phyloP scores from a whole-genome alignment of 2,329 filamentous ascomycete species.

The Aspergillus brasiliensis region DNA sequence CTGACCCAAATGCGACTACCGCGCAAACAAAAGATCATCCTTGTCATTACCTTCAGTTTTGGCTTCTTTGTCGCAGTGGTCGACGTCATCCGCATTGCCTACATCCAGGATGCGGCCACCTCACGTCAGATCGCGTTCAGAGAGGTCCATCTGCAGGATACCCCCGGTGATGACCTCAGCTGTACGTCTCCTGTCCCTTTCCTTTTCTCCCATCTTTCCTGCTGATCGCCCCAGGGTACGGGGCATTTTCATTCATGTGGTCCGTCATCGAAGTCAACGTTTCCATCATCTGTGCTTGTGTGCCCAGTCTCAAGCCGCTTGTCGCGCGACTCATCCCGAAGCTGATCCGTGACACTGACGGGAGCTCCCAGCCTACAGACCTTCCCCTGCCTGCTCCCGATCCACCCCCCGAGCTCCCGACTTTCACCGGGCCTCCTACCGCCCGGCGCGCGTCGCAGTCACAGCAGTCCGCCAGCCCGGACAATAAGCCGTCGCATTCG shows the following conservation, averaged over 20 bases:
- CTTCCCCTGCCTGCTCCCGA: slow-evolving; percentile 9
- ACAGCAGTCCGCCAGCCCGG: background rate
- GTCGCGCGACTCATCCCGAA: slow-evolving; percentile 64
- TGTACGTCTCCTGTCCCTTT: slow-evolving; percentile 38
- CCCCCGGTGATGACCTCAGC: slow-evolving; percentile 53
- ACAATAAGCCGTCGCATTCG: slow-evolving; percentile 22
- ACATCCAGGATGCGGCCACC: slow-evolving; percentile 72
- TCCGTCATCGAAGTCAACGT: slow-evolving; percentile 88
- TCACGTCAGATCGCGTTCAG: slow-evolving; percentile 34
- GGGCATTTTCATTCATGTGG: slow-evolving; percentile 88
- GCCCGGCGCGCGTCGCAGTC: slow-evolving; percentile 13
- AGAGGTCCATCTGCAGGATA: slow-evolving; percentile 38
- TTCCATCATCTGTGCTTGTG: slow-evolving; percentile 85
- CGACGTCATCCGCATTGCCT: slow-evolving; percentile 87
- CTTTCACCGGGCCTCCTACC: slow-evolving; percentile 10
- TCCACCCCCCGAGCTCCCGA: slow-evolving; percentile 10
- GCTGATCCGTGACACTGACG: slow-evolving; percentile 54
- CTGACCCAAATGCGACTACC: slow-evolving; percentile 84
- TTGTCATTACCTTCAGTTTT: slow-evolving; percentile 82
- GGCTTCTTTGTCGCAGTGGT: slow-evolving; percentile 86
- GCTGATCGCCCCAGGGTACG: slow-evolving; percentile 65
- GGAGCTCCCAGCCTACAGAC: slow-evolving; percentile 22
- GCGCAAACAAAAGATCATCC: slow-evolving; percentile 80
- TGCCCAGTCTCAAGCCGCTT: slow-evolving; percentile 88
- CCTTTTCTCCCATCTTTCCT: background rate